Conservation (phyloP, 2,329 filamentous ascomycete genomes). For the Trichoderma sp. region DNA sequence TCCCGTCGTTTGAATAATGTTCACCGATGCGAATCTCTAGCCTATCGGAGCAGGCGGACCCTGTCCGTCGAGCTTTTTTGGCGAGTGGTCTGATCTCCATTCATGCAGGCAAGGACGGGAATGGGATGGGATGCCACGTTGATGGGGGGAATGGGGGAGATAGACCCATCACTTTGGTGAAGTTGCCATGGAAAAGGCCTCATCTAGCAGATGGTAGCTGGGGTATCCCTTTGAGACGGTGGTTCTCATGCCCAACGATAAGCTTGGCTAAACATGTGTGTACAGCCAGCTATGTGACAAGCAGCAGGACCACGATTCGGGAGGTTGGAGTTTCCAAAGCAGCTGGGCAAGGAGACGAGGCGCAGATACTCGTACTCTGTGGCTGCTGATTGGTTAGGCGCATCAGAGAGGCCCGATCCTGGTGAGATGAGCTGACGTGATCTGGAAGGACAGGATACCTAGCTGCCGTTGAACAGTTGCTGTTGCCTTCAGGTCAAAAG, state of each 20-base stretch:
- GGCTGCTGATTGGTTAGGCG: background rate
- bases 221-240: too few relatives aligned
- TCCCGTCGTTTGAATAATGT: background rate
- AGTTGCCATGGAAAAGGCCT: background rate
- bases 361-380: background rate
- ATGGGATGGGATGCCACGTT: background rate
- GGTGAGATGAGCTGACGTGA: slow-evolving; percentile 24
- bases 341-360: background rate
- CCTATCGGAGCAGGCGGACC: slow-evolving; percentile 21
- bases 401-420: slow-evolving; percentile 18
- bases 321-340: background rate
- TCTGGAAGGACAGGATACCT: background rate
- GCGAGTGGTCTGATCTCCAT: slow-evolving; percentile 14
- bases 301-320: slow-evolving; percentile 1
- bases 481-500: too few relatives aligned
- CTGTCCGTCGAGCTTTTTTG: slow-evolving; percentile 5
- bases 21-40: background rate
- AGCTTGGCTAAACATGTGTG: background rate
- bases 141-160: background rate
- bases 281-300: background rate
- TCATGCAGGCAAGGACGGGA: background rate
- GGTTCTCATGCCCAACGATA: background rate
- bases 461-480: background rate
- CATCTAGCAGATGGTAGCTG: too few relatives aligned
- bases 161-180: background rate